These are phyloP conservation scores for Wolfiporia cocos DNA, from an alignment of 1,284 basidiomycete genomes.

Conservation along the genomic window DNA sequence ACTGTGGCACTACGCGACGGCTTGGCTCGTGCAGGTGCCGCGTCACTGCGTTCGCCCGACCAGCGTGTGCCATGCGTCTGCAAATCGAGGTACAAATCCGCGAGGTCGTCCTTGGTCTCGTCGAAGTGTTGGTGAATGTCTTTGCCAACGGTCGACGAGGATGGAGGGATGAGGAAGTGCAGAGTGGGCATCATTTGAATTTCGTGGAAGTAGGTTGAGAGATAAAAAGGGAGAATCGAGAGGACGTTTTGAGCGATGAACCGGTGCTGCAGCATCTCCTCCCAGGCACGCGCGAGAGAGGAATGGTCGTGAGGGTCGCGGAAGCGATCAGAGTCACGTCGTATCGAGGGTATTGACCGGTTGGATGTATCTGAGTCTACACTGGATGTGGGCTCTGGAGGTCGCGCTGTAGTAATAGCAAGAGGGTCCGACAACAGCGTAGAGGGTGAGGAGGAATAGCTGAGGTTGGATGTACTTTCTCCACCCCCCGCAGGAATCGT, in stretches of 20 bases:
- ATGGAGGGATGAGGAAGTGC: conserved; percentile 51
- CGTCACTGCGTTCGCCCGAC: conserved; percentile 8
- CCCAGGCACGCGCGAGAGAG: conserved; percentile 57
- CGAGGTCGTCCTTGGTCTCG: conserved; percentile 3
- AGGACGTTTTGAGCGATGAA: conserved; percentile 52
- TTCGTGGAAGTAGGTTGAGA: conserved; percentile 51
- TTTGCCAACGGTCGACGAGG: conserved; percentile 21
- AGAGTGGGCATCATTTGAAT: conserved; percentile 45
- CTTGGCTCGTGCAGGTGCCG: conserved; percentile 9
- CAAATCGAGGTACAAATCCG: conserved; percentile 12
- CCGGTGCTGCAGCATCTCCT: conserved; percentile 54
- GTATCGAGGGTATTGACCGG: no score
- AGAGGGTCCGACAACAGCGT: no score
- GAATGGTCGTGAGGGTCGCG: conserved; percentile 55
- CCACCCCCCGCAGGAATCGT: no score
- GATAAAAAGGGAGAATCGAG: conserved; percentile 62
- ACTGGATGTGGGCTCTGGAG: no score
- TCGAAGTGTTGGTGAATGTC: conserved; percentile 1
- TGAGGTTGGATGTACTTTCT: conserved; percentile 4
- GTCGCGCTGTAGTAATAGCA: no score
- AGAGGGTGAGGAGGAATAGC: conserved; percentile 2
- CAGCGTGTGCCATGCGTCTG: conserved; percentile 8
- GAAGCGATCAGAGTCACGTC: neutral
- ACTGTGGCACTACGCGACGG: conserved; percentile 13
- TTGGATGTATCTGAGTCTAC: no score